Evolutionary conservation across 345 rosid species (phyloP).

Genomic region (Pelargonium nanum): DNA sequence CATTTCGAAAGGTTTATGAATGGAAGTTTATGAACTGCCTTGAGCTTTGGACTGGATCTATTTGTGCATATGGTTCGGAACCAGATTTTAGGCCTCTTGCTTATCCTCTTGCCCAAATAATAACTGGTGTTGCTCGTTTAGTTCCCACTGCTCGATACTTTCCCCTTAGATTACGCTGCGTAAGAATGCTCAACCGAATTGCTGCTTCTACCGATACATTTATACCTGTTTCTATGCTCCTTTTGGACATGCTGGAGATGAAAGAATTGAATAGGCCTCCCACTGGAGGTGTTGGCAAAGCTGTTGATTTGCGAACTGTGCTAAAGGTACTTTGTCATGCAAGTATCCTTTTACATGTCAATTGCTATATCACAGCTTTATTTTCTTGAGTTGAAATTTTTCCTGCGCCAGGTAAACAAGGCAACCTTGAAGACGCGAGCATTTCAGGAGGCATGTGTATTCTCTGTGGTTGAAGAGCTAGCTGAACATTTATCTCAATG

Average conservation of each 20-base stretch:
- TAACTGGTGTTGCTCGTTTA: constrained; percentile 79
- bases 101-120: constrained; percentile 80
- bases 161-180: constrained; percentile 85
- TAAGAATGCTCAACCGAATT: constrained; percentile 81
- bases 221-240: constrained; percentile 84
- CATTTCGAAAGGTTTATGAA: constrained; percentile 85
- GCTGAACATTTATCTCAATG: constrained; percentile 86
- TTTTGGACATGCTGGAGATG: constrained; percentile 96
- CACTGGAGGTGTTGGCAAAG: constrained; percentile 81
- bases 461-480: constrained; percentile 72
- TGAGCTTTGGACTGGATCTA: constrained; percentile 96
- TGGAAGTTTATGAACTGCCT: constrained; percentile 95
- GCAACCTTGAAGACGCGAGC: constrained; percentile 74
- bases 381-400: constrained; percentile 4
- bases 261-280: constrained; percentile 78
- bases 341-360: background rate
- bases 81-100: constrained; percentile 78
- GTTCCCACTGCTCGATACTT: constrained; percentile 90
- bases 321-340: constrained; percentile 42
- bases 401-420: constrained; percentile 54
- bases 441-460: constrained; percentile 90
- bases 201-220: constrained; percentile 66
- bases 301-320: constrained; percentile 59
- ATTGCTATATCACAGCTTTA: background rate
- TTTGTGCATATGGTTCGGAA: constrained; percentile 59